A percentile compares a stretch with the other conserved stretches of the same genome.
Conservation (phyloP, 495 filamentous ascomycete species). For the Tuber aestivum region DNA sequence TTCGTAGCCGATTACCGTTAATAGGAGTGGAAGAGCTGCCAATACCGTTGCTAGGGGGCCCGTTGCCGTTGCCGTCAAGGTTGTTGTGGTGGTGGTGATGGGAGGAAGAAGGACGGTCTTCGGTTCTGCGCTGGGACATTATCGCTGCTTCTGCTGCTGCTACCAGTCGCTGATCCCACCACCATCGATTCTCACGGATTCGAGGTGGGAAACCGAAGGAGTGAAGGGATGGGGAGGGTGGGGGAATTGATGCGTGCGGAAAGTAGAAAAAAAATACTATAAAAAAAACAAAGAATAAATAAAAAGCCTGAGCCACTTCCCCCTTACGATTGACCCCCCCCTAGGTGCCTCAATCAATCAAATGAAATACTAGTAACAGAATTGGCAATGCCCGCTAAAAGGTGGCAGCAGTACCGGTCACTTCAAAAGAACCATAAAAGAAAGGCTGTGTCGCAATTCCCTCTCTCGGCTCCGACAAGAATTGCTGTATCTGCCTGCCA, state of each 20-base stretch:
- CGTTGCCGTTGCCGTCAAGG: neutral
- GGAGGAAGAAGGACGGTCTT: constrained; percentile 24
- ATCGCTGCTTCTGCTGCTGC: constrained; percentile 9
- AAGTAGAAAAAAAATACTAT: neutral
- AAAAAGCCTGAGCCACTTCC: neutral
- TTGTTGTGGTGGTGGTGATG: neutral
- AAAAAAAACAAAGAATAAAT: neutral
- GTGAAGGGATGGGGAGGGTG: neutral
- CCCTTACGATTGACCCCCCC: neutral
- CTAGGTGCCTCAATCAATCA: neutral
- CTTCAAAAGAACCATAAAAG: neutral
- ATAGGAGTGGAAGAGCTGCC: neutral
- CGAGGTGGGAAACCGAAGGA: neutral
- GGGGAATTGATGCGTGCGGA: neutral
- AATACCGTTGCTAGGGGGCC: neutral
- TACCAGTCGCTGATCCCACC: constrained; percentile 14
- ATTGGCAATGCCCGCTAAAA: neutral
- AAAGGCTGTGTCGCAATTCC: neutral
- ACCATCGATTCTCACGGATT: constrained; percentile 12
- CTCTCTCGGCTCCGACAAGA: neutral
- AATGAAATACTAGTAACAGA: neutral
- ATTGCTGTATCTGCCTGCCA: neutral
- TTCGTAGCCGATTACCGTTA: constrained; percentile 9
- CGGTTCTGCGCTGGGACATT: constrained; percentile 36
- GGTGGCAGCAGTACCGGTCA: neutral